Base-by-base conservation (phyloP, 768 basidiomycete species). In the Russula foetens region DNA sequence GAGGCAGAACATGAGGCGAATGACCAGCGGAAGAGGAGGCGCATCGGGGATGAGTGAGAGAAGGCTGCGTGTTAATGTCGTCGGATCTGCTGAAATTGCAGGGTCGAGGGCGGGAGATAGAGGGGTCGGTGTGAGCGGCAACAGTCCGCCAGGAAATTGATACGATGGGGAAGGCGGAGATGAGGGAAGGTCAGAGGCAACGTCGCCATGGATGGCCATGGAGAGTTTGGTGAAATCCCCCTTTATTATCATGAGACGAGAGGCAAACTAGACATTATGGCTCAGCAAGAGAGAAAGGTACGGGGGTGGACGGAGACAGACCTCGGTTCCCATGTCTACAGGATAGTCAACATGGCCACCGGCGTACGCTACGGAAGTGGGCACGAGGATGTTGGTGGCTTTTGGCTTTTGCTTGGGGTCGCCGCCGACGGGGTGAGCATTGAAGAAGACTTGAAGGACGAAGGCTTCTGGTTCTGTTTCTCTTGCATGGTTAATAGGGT, bases 211-310 rank as follows among this genome's bases (percentile, higher is more conserved):
- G 60, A 79, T 75, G 15, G 86, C 85, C 66, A 88, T 73, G 14
- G 88, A 88, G 21, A 88, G 73, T 59, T 74, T 75, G 51, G 81
- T 73, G 70, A 90, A 91, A 38, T 80, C 75, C n/a, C 90, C 90
- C 67, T 84, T 85, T 63, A 92, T 77, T 59, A 92, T 87, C 80
- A 92, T 84, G 31, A 92, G 75, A 46, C 90, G 84, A 23, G 89
- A 90, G 4, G 84, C 81, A 69, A 81, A 84, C 86, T 89, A 69
- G 19, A 56, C 31, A 35, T 26, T 31, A 45, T 53, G 23, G 21
- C 24, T 46, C 50, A 59, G 54, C 48, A 48, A 39, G 33, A 58
- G 47, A 66, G 45, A 67, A 57, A 57, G 7, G 21, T 28, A 9
- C 49, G 51, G 43, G 14, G 15, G n/a, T 9, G 23, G 4, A 15